Evolutionary conservation across 345 rosid species (phyloP).

Genomic region (Combretum micranthum): DNA sequence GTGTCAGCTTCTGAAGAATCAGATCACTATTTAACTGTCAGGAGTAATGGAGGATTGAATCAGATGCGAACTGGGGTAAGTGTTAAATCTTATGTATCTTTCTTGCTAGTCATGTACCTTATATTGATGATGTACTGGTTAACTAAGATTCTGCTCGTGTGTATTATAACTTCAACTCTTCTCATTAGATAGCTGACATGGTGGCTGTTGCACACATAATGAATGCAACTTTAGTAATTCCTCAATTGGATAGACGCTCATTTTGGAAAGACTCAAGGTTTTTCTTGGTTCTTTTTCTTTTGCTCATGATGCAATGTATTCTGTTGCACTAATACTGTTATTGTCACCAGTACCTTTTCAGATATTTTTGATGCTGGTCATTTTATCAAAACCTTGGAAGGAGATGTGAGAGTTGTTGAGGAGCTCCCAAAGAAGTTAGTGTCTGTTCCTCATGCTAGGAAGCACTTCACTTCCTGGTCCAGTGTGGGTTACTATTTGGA

Average conservation of each 20-base stretch:
- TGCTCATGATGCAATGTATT: not conserved
- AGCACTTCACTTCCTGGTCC: conserved; percentile 89
- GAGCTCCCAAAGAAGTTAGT: conserved; percentile 73
- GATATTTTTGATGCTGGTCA: conserved; percentile 76
- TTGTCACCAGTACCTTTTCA: conserved; percentile 49
- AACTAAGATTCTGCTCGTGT: not conserved
- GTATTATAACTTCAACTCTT: not conserved
- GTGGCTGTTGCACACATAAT: conserved; percentile 84
- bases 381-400: conserved; percentile 50
- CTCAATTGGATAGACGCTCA: conserved; percentile 78
- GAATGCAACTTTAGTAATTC: conserved; percentile 91
- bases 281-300: not conserved
- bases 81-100: conserved; percentile 1
- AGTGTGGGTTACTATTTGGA: conserved; percentile 75
- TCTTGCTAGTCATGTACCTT: conserved; percentile 1
- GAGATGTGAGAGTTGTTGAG: conserved; percentile 63
- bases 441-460: conserved; percentile 68
- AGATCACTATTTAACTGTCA: conserved; percentile 63
- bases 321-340: conserved; percentile 13
- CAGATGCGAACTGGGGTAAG: conserved; percentile 99
- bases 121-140: not conserved
- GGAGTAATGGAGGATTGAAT: conserved; percentile 92
- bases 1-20: conserved; percentile 46
- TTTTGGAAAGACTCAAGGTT: conserved; percentile 96
- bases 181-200: conserved; percentile 69